Conservation (phyloP, 208 protist genomes). For the Acanthamoeba healyi region DNA sequence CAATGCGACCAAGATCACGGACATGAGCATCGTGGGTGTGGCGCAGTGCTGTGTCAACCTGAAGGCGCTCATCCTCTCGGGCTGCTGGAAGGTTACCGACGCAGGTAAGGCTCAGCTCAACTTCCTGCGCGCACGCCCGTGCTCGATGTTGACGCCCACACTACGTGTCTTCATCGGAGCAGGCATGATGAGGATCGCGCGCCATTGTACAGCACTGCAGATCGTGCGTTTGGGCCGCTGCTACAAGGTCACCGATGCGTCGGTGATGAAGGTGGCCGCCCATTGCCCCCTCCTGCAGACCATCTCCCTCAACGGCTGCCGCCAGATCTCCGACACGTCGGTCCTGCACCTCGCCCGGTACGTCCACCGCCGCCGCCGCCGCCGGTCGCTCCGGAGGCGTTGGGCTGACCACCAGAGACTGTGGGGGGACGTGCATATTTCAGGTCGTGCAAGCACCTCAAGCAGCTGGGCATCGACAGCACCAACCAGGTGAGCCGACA, state of each 20-base stretch:
- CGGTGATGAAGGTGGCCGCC: not conserved
- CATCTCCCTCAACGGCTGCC: not conserved
- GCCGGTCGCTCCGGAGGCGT: too few species aligned
- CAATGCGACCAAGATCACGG: not conserved
- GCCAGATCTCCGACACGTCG: not conserved
- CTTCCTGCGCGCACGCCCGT: not conserved
- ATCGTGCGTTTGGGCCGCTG: not conserved
- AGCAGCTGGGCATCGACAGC: not conserved
- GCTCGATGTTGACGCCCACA: too few species aligned
- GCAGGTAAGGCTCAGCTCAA: not conserved
- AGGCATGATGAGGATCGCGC: not conserved
- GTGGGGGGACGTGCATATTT: too few species aligned
- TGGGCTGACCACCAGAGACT: too few species aligned
- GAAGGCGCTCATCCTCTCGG: not conserved
- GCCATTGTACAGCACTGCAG: not conserved
- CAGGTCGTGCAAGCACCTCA: not conserved
- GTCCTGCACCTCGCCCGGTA: not conserved
- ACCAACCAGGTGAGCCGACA: not conserved
- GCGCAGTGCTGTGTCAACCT: not conserved
- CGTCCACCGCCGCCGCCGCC: too few species aligned
- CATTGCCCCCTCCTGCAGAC: not conserved
- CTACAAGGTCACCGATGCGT: conserved; percentile 33
- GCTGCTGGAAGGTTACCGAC: not conserved
- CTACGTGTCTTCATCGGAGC: too few species aligned
- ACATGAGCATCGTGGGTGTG: not conserved